Percentiles rank a stretch among this genome's conserved stretches.
Evolutionary conservation across 2,329 filamentous ascomycete species (phyloP).

Genomic region (Stachybotrys chartarum): DNA sequence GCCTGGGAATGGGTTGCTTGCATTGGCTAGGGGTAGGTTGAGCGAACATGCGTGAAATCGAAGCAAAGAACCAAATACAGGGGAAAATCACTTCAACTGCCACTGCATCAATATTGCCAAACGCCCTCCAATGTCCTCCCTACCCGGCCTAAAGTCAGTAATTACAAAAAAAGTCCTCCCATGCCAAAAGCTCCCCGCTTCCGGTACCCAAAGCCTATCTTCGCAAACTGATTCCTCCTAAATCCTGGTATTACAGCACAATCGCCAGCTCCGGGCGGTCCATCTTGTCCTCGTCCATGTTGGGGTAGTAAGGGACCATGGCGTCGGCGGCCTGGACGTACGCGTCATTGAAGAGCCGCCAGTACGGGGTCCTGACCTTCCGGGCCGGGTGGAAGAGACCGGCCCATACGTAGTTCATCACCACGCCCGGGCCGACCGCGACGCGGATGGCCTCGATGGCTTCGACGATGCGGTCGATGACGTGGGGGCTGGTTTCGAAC

Average conservation of each 20-base stretch:
- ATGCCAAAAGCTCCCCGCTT: too few species aligned
- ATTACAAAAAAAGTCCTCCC: background rate
- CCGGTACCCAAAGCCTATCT: too few species aligned
- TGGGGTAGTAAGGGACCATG: constrained; percentile 95
- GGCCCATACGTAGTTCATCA: constrained; percentile 98
- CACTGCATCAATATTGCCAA: too few species aligned
- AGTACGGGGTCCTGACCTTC: constrained; percentile 92
- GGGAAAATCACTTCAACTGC: too few species aligned
- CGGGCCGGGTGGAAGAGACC: constrained; percentile 94
- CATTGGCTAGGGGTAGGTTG: too few species aligned
- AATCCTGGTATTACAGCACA: constrained; percentile 52
- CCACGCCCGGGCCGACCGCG: constrained; percentile 82
- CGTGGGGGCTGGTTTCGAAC: constrained; percentile 96
- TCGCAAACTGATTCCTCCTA: background rate
- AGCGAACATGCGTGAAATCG: too few species aligned
- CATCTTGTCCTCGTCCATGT: constrained; percentile 71
- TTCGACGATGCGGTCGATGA: constrained; percentile 96
- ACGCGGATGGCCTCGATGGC: constrained; percentile 94
- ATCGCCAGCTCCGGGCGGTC: constrained; percentile 77
- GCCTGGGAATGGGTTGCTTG: too few species aligned
- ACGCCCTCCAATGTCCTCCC: too few species aligned
- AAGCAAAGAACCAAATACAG: too few species aligned
- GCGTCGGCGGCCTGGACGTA: constrained; percentile 91
- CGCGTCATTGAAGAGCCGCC: constrained; percentile 93
- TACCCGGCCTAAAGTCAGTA: too few species aligned